A percentile compares a stretch with the other conserved stretches of the same genome.
These are phyloP conservation scores for Fusarium verticillioides DNA, from an alignment of 2,329 filamentous ascomycete species.

Conservation along the genomic window DNA sequence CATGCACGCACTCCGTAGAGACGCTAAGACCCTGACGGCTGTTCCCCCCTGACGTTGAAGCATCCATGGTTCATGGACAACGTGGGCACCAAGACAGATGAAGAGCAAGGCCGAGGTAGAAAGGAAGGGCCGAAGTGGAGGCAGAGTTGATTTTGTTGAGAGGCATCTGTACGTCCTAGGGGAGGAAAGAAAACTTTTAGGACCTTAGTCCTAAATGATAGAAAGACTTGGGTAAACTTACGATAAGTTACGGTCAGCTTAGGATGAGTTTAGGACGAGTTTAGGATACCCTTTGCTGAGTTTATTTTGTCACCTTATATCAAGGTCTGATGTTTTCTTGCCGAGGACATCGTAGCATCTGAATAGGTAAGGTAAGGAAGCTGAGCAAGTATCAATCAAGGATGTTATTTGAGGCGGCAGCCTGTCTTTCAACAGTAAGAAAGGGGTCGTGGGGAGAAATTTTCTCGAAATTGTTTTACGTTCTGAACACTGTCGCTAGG, in stretches of 20 bases:
- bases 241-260: too few relatives aligned
- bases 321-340: too few relatives aligned
- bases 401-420: background rate
- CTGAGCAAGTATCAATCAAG: background rate
- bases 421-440: background rate
- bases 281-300: too few relatives aligned
- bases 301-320: too few relatives aligned
- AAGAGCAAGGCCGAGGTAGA: constrained; percentile 2
- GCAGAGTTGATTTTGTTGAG: background rate
- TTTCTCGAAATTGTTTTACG: constrained; percentile 14
- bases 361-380: background rate
- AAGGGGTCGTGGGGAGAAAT: constrained; percentile 4
- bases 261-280: too few relatives aligned
- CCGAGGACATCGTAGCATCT: background rate
- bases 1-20: constrained; percentile 2
- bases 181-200: too few relatives aligned
- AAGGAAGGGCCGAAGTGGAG: constrained; percentile 25
- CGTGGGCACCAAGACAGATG: constrained; percentile 15
- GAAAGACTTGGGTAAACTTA: too few relatives aligned
- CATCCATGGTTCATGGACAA: constrained; percentile 16
- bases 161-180: background rate
- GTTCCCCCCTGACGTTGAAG: constrained; percentile 35
- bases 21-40: background rate
- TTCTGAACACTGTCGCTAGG: background rate
- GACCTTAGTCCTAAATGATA: too few relatives aligned